Base-by-base conservation (phyloP, 1,139 yeast genomes). In the Williopsis jadinii region DNA sequence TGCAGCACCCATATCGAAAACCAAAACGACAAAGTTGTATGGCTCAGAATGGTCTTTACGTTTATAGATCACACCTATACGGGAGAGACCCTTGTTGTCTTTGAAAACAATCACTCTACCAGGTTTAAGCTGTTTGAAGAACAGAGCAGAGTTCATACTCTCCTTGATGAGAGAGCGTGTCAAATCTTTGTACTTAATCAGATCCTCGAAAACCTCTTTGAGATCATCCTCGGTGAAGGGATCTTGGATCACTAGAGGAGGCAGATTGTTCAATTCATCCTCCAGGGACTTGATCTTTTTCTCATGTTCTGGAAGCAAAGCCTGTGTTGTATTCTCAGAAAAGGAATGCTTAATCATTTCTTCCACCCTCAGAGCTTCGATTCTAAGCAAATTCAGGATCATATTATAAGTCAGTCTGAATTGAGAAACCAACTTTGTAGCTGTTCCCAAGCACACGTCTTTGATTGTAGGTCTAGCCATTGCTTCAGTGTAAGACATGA, bases 291-390 rank as follows among this genome's bases (percentile, higher is more conserved):
- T 71, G 30, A 86, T 78, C 49, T 74, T 73, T 55, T 73, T 72
- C 59, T 87, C 85, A 56, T 86, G 94, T 51, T 88, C 95, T 0
- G 97, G 97, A 40, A 88, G 66, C 53, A 90, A 64, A 0, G 87
- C 79, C 57, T 92, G 97, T 1, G 92, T 74, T 0, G 90, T 74
- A 56, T 92, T 90, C 60, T 92, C 99, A 64, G 95, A 80, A 61
- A 92, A 92, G 0, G 97, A 87, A 51, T 94, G 85, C 58, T 90
- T 90, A 51, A 92, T 90, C 96, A 92, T 92, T 59, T 94, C 98
- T 58, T 92, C 98, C 12, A 94, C 97, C 55, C 84, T 76, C 46
- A 92, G 67, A 0, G 98, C 97, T 59, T 92, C 98, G 44, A 92
- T 88, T 59, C 98, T 76, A 51, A 94, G 68, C 50, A 92, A 68